phyloP scores from a whole-genome alignment of 2,329 filamentous ascomycete species.

The Trichophyton verrucosum region DNA sequence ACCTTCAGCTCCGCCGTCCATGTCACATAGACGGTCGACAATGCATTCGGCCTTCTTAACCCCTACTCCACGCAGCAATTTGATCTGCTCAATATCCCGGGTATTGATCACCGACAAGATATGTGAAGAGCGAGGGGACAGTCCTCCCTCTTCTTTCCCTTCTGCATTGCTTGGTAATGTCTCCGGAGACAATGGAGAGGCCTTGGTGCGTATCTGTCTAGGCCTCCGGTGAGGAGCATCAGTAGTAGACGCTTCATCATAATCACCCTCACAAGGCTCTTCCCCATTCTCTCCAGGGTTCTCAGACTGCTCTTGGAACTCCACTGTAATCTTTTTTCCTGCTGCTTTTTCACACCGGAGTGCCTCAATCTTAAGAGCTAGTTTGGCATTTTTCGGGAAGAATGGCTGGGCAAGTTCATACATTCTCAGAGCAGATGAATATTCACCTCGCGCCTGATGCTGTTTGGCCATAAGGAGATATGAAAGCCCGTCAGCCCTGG shows the following conservation, averaged over 20 bases:
- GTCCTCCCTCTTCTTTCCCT: conserved; percentile 4
- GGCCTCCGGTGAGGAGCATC: background rate
- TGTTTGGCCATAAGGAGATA: conserved; percentile 85
- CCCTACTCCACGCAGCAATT: conserved; percentile 36
- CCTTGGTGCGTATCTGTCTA: background rate
- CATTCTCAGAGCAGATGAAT: conserved; percentile 65
- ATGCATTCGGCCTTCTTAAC: conserved; percentile 38
- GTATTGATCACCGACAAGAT: conserved; percentile 37
- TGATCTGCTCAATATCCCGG: conserved; percentile 34
- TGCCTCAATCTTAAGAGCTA: conserved; percentile 43
- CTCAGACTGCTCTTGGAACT: background rate
- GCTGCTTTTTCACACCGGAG: background rate
- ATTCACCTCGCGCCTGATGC: conserved; percentile 71
- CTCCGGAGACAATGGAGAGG: background rate
- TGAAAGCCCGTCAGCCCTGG: conserved; percentile 67
- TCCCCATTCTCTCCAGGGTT: background rate
- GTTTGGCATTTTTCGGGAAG: conserved; percentile 75
- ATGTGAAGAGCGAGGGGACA: conserved; percentile 31
- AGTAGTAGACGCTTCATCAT: background rate
- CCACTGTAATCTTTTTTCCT: background rate
- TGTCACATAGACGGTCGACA: conserved; percentile 35
- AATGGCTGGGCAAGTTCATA: conserved; percentile 73
- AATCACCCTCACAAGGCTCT: background rate
- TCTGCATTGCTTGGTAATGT: conserved; percentile 7
- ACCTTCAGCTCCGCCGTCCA: conserved; percentile 20